Conservation (phyloP, 2,329 filamentous ascomycete species). For the Alternaria gaisen region DNA sequence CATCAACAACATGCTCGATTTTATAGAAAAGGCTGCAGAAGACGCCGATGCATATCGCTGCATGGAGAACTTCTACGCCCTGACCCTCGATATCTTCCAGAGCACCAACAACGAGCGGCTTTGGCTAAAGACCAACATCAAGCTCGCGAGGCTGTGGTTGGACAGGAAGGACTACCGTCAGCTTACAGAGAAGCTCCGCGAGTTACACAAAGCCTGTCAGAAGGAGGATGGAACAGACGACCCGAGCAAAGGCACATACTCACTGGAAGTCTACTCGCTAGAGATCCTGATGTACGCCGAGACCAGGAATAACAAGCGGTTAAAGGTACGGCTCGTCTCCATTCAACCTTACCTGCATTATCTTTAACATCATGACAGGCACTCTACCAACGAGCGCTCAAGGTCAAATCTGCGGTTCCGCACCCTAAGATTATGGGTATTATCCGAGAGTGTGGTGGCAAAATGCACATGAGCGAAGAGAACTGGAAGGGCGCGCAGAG, state of each 20-base stretch:
- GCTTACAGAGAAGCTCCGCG: constrained; percentile 82
- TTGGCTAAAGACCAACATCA: constrained; percentile 98
- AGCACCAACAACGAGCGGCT: constrained; percentile 96
- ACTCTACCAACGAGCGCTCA: constrained; percentile 88
- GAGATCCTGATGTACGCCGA: constrained; percentile 99
- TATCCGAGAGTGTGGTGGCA: constrained; percentile 97
- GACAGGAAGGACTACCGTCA: constrained; percentile 88
- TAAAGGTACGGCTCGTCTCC: constrained; percentile 68
- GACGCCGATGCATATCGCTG: constrained; percentile 75
- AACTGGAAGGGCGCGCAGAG: constrained; percentile 98
- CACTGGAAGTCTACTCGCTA: constrained; percentile 92
- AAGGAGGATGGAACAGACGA: constrained; percentile 87
- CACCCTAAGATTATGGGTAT: constrained; percentile 99
- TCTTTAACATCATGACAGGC: constrained; percentile 56
- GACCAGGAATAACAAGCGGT: constrained; percentile 95
- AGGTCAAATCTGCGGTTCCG: constrained; percentile 94
- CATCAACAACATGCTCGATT: constrained; percentile 99
- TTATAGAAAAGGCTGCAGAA: constrained; percentile 88
- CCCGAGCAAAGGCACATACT: constrained; percentile 94
- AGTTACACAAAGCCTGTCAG: constrained; percentile 90
- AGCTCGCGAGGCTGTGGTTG: constrained; percentile 88
- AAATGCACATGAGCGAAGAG: constrained; percentile 99
- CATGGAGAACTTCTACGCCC: constrained; percentile 94
- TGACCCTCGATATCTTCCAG: constrained; percentile 94
- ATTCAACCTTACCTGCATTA: constrained; percentile 32